These are phyloP conservation scores for Antitrichia curtipendula DNA, from an alignment of 225 moss, liverwort and hornwort genomes.

Conservation along the genomic window DNA sequence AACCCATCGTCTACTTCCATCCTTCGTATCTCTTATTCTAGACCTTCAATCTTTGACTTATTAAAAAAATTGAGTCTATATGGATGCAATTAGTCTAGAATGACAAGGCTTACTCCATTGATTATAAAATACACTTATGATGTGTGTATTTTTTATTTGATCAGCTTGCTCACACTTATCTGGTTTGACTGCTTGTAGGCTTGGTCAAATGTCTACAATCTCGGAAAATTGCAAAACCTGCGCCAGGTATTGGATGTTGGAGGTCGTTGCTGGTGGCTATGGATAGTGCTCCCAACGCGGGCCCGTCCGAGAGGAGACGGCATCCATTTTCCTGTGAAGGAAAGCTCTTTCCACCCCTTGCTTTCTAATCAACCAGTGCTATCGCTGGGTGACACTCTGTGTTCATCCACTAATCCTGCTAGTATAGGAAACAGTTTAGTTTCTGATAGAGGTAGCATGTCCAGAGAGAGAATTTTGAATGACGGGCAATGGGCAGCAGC, in stretches of 20 bases:
- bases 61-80: neutral
- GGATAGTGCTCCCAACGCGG: constrained; percentile 44
- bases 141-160: neutral
- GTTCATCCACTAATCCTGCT: neutral
- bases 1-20: neutral
- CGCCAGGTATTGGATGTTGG: constrained; percentile 48
- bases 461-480: constrained; percentile 11
- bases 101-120: neutral
- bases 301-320: constrained; percentile 50
- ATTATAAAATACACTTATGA: neutral
- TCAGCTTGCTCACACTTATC: neutral
- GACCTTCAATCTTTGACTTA: neutral
- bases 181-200: constrained; percentile 13
- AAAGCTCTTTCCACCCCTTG: constrained; percentile 1
- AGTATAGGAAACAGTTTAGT: constrained; percentile 2
- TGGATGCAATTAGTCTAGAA: too few relatives aligned
- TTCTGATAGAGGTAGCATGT: constrained; percentile 15
- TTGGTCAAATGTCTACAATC: constrained; percentile 60
- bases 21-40: neutral
- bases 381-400: neutral
- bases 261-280: constrained; percentile 47
- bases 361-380: neutral
- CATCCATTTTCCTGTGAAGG: constrained; percentile 28
- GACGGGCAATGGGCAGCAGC: constrained; percentile 11
- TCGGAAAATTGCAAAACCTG: constrained; percentile 54